A percentile compares a stretch with the other conserved stretches of the same genome.
These are phyloP conservation scores for Saccharomycopsis microspora DNA, from an alignment of 805 yeast species.

Conservation along the genomic window DNA sequence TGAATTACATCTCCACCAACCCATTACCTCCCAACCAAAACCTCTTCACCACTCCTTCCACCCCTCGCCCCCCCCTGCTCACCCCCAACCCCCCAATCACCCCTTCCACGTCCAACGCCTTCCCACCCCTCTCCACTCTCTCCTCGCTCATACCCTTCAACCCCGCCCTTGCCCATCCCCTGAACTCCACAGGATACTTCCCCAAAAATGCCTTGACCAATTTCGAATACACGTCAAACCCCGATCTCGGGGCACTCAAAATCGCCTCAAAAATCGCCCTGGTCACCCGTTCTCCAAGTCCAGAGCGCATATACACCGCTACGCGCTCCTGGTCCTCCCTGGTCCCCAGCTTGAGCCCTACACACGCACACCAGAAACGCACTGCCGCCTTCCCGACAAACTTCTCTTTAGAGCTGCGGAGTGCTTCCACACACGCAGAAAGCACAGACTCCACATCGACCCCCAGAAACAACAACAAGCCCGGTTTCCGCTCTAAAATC, in stretches of 20 bases:
- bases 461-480: conserved; percentile 1
- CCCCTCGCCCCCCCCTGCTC: conserved; percentile 31
- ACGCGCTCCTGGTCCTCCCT: conserved; percentile 29
- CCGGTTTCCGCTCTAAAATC: conserved; percentile 12
- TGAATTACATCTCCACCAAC: conserved; percentile 21
- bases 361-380: conserved; percentile 41
- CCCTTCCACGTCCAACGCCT: conserved; percentile 15
- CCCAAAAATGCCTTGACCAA: conserved; percentile 37
- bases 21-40: conserved; percentile 33
- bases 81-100: conserved; percentile 27
- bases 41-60: conserved; percentile 27
- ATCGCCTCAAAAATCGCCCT: conserved; percentile 30
- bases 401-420: conserved; percentile 33
- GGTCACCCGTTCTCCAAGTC: conserved; percentile 23
- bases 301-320: conserved; percentile 21
- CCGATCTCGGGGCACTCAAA: conserved; percentile 45
- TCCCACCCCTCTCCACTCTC: conserved; percentile 19
- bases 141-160: conserved; percentile 22
- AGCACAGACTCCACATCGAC: neutral
- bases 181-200: conserved; percentile 37
- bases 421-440: neutral
- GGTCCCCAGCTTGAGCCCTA: conserved; percentile 36
- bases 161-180: conserved; percentile 33
- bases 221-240: conserved; percentile 45
- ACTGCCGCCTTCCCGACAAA: conserved; percentile 37